A percentile compares a stretch with the other conserved stretches of the same genome.
phyloP scores from a whole-genome alignment of 345 rosid species.

The Populus deltoides region DNA sequence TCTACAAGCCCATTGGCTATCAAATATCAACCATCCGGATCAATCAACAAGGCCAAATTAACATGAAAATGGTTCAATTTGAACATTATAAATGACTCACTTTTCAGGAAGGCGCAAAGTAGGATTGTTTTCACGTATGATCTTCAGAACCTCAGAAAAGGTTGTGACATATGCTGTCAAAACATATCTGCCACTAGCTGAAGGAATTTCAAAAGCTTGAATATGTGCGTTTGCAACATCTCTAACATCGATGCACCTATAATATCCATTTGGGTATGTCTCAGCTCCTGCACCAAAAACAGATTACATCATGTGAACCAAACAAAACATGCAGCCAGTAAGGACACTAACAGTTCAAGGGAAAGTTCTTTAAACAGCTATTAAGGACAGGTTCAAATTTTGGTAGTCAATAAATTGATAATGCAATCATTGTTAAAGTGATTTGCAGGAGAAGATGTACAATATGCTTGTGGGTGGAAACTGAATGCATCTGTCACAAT shows the following conservation, averaged over 20 bases:
- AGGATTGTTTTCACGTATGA: background rate
- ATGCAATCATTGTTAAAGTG: no score
- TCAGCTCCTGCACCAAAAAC: constrained; percentile 8
- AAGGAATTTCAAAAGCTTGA: background rate
- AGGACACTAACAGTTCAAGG: background rate
- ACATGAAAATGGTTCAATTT: no score
- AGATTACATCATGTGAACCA: background rate
- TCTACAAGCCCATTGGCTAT: no score
- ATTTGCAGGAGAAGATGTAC: no score
- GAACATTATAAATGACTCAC: background rate
- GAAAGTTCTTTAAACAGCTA: no score
- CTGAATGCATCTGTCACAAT: no score
- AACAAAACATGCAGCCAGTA: no score
- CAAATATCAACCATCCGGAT: no score
- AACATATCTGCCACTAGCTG: constrained; percentile 16
- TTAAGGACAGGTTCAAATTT: no score
- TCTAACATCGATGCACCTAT: constrained; percentile 10
- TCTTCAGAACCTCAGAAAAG: background rate
- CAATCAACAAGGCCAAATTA: no score
- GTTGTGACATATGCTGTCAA: background rate
- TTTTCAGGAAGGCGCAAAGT: background rate
- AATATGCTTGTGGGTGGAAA: no score
- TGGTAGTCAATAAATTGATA: no score
- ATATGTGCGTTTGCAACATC: constrained; percentile 16
- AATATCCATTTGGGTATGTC: background rate